phyloP scores from a whole-genome alignment of 352 stramenopile genomes.

The Pythium coloratum region DNA sequence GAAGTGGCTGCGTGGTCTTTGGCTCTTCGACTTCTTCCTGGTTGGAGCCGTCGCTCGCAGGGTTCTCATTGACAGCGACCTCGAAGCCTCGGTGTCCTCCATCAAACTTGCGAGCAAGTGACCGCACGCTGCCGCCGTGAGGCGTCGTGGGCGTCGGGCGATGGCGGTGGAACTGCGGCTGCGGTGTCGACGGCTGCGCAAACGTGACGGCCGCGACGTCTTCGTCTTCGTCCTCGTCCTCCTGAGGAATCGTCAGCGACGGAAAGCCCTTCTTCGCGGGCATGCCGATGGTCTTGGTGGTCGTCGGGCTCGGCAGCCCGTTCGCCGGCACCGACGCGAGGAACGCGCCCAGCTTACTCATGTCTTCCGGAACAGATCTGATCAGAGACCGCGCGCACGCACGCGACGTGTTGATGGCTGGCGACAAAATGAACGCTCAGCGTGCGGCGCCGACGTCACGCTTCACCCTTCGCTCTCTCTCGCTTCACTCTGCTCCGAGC shows the following conservation, averaged over 20 bases:
- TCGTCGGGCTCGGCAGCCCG: conserved; percentile 35
- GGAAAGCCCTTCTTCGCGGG: conserved; percentile 23
- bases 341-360: conserved; percentile 76
- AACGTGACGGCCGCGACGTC: conserved; percentile 12
- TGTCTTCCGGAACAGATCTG: conserved; percentile 1
- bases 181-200: conserved; percentile 41
- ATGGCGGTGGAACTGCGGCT: conserved; percentile 40
- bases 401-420: conserved; percentile 2
- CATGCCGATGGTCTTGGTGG: neutral
- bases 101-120: conserved; percentile 23
- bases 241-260: conserved; percentile 24
- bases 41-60: conserved; percentile 27
- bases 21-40: conserved; percentile 31
- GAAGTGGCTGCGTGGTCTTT: conserved; percentile 12
- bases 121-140: conserved; percentile 20
- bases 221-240: conserved; percentile 11
- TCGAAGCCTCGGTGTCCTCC: conserved; percentile 14
- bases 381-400: neutral
- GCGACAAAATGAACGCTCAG: neutral
- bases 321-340: conserved; percentile 70
- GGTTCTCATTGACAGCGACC: neutral
- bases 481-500: neutral
- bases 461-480: neutral
- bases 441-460: conserved; percentile 4
- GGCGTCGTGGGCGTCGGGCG: conserved; percentile 10